Evolutionary conservation across 2,329 filamentous ascomycete species (phyloP).

Genomic region (Fusarium hainanense): DNA sequence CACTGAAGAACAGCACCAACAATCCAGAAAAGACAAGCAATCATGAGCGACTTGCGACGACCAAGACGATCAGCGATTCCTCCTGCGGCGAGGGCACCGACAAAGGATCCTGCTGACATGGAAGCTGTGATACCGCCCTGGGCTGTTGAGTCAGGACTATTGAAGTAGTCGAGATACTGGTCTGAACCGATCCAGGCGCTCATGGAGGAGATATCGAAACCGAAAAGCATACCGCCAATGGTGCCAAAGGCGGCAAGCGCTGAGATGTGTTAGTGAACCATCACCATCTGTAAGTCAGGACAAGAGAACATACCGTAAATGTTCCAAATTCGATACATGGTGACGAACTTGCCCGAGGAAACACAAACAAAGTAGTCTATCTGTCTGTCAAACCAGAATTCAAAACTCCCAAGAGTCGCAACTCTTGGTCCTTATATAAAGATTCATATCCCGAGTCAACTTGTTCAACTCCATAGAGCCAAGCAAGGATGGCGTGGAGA

Average conservation of each 20-base stretch:
- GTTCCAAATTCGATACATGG: conserved; percentile 53
- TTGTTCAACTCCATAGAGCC: background rate
- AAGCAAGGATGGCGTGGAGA: conserved; percentile 36
- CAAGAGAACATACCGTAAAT: conserved; percentile 48
- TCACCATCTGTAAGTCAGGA: background rate
- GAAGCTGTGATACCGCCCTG: conserved; percentile 64
- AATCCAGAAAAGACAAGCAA: conserved; percentile 61
- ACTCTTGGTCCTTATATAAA: conserved; percentile 35
- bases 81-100: conserved; percentile 59
- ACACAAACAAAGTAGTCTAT: background rate
- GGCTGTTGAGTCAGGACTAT: conserved; percentile 56
- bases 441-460: background rate
- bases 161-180: conserved; percentile 64
- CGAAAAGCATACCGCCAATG: conserved; percentile 60
- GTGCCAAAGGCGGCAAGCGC: conserved; percentile 54
- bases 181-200: conserved; percentile 65
- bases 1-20: conserved; percentile 70
- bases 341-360: background rate
- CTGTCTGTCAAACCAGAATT: conserved; percentile 2
- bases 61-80: conserved; percentile 59
- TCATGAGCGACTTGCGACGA: conserved; percentile 58
- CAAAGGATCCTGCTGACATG: conserved; percentile 60
- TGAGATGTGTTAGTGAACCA: conserved; percentile 31
- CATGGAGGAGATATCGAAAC: conserved; percentile 69
- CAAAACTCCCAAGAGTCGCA: background rate